These are phyloP conservation scores for Corynascus novoguineensis DNA, from an alignment of 495 filamentous ascomycete species.

Conservation along the genomic window DNA sequence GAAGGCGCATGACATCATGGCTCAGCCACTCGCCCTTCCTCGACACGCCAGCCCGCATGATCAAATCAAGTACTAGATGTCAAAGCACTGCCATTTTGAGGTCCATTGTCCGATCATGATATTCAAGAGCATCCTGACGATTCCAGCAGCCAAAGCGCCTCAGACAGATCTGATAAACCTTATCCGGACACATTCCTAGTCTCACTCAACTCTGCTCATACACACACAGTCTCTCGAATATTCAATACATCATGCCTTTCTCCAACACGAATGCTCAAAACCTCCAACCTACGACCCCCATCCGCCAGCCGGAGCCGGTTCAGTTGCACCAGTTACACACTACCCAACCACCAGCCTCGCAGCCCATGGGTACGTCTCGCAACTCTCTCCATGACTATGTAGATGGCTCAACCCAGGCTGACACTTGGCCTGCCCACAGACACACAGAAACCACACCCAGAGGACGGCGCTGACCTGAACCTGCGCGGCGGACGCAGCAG, in stretches of 20 bases:
- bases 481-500: conserved; percentile 36
- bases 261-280: not conserved
- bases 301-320: conserved; percentile 16
- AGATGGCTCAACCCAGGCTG: too few species aligned
- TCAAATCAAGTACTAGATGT: not conserved
- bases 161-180: too few species aligned
- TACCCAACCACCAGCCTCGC: conserved; percentile 28
- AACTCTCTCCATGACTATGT: not conserved
- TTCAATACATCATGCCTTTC: not conserved
- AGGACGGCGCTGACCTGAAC: conserved; percentile 26
- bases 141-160: too few species aligned
- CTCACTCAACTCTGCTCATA: not conserved
- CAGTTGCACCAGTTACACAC: conserved; percentile 20
- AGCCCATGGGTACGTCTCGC: conserved; percentile 32
- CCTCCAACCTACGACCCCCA: not conserved
- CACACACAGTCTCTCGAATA: not conserved
- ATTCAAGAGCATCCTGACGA: too few species aligned
- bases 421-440: too few species aligned
- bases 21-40: not conserved
- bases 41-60: not conserved
- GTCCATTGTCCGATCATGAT: too few species aligned
- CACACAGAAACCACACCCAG: conserved; percentile 34
- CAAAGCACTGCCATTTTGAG: not conserved
- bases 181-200: too few species aligned
- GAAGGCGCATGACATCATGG: not conserved